These are phyloP conservation scores for Juglanconis sp. DNA, from an alignment of 2,329 filamentous ascomycete species.

Conservation along the genomic window DNA sequence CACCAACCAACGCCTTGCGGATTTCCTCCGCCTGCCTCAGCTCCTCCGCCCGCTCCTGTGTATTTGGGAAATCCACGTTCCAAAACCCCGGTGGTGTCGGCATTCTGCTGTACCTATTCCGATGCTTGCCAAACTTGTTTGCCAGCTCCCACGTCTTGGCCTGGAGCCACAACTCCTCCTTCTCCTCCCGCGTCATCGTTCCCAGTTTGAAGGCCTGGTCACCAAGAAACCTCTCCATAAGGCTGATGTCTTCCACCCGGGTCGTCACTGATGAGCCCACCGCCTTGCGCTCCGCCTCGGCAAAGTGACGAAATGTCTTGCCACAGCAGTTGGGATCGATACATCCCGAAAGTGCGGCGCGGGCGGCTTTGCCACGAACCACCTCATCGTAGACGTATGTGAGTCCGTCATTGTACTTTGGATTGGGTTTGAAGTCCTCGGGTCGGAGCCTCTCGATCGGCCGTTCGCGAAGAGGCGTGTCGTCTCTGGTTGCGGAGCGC, in stretches of 20 bases:
- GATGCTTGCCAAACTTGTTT: slow-evolving; percentile 73
- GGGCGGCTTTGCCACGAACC: slow-evolving; percentile 66
- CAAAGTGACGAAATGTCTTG: slow-evolving; percentile 65
- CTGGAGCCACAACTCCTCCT: slow-evolving; percentile 66
- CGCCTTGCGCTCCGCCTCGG: slow-evolving; percentile 43
- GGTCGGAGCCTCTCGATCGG: slow-evolving; percentile 56
- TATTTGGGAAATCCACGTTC: slow-evolving; percentile 83
- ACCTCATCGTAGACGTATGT: slow-evolving; percentile 73
- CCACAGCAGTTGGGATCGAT: slow-evolving; percentile 75
- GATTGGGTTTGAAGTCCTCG: slow-evolving; percentile 81
- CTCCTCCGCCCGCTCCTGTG: slow-evolving; percentile 72
- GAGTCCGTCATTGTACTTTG: slow-evolving; percentile 65
- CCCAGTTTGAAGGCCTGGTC: slow-evolving; percentile 57
- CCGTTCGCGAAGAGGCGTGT: slow-evolving; percentile 48
- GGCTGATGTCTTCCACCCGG: slow-evolving; percentile 39
- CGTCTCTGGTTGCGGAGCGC: slow-evolving; percentile 2
- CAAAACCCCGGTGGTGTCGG: slow-evolving; percentile 84
- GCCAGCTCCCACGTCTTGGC: slow-evolving; percentile 72
- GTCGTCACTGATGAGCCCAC: slow-evolving; percentile 33
- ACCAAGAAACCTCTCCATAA: slow-evolving; percentile 57
- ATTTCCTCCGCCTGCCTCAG: slow-evolving; percentile 61
- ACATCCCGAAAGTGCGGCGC: slow-evolving; percentile 71
- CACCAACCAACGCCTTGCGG: slow-evolving; percentile 63
- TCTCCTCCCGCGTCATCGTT: slow-evolving; percentile 57
- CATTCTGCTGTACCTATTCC: slow-evolving; percentile 68